Evolutionary conservation across 805 yeast species (phyloP).

Genomic region (Lipomyces japonicus): DNA sequence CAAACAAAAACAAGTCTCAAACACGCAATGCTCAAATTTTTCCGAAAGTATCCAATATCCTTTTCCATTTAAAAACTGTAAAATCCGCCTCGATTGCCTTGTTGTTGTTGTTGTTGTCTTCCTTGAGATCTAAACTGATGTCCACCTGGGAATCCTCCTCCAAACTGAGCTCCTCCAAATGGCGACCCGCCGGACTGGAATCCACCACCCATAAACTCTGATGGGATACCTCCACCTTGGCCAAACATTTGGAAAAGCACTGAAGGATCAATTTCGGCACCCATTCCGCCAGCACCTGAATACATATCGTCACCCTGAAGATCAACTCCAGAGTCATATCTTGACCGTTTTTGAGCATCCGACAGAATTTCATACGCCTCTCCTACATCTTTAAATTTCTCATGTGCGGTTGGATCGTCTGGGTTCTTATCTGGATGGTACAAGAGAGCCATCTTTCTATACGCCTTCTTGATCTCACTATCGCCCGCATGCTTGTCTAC

Average conservation of each 20-base stretch:
- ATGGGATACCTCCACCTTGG: slow-evolving; percentile 31
- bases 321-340: slow-evolving; percentile 87
- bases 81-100: too few species aligned
- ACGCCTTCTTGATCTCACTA: slow-evolving; percentile 69
- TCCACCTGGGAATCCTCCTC: slow-evolving; percentile 28
- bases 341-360: slow-evolving; percentile 81
- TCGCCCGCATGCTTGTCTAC: slow-evolving; percentile 51
- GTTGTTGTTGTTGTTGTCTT: too few species aligned
- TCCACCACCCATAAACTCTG: slow-evolving; percentile 21
- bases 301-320: slow-evolving; percentile 53
- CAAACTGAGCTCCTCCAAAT: slow-evolving; percentile 14
- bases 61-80: too few species aligned
- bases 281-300: slow-evolving; percentile 49
- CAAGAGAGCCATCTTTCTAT: slow-evolving; percentile 65
- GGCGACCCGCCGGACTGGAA: slow-evolving; percentile 16
- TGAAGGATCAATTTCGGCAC: slow-evolving; percentile 45
- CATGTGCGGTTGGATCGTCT: slow-evolving; percentile 84
- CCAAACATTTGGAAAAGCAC: slow-evolving; percentile 43
- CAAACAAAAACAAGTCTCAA: too few species aligned
- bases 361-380: slow-evolving; percentile 82
- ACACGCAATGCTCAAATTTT: too few species aligned
- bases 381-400: slow-evolving; percentile 89
- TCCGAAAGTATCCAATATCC: too few species aligned
- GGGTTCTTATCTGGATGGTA: slow-evolving; percentile 82
- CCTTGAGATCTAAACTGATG: too few species aligned